Evolutionary conservation across 2,329 filamentous ascomycete genomes (phyloP).

Genomic region (Dothiorella sarmentorum): DNA sequence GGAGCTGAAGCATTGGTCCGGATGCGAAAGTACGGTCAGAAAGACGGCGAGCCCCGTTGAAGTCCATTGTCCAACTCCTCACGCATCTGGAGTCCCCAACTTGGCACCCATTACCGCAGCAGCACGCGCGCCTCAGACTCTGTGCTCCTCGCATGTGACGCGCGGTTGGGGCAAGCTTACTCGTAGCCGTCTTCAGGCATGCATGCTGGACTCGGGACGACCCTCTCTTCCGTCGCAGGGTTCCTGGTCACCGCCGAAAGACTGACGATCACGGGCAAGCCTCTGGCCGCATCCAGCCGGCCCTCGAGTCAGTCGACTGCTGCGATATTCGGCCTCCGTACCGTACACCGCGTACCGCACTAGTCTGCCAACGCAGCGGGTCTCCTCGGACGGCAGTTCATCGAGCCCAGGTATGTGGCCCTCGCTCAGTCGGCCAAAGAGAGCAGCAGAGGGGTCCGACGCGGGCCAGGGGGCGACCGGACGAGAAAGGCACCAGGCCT

Average conservation of each 20-base stretch:
- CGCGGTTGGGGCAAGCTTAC: conserved; percentile 7
- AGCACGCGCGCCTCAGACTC: not conserved
- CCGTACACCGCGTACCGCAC: not conserved
- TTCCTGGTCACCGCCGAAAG: conserved; percentile 10
- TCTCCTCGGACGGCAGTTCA: not conserved
- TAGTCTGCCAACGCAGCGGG: not conserved
- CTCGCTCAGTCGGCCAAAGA: not conserved
- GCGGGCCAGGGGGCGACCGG: not conserved
- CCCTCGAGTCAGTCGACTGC: not conserved
- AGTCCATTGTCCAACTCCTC: not conserved
- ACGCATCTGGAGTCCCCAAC: not conserved
- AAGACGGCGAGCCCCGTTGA: not conserved
- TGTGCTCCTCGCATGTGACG: conserved; percentile 1
- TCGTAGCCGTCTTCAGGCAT: conserved; percentile 2
- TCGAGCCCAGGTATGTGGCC: not conserved
- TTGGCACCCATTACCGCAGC: not conserved
- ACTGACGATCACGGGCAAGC: not conserved
- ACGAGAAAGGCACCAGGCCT: not conserved
- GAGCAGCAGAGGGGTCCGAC: not conserved
- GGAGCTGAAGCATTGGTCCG: not conserved
- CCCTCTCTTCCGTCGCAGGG: conserved; percentile 11
- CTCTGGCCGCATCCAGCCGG: not conserved
- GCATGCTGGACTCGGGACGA: conserved; percentile 12
- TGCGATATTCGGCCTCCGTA: not conserved
- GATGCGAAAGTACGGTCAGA: not conserved